Evolutionary conservation across 331 rosid species (phyloP).

Genomic region (Malus hybrid): DNA sequence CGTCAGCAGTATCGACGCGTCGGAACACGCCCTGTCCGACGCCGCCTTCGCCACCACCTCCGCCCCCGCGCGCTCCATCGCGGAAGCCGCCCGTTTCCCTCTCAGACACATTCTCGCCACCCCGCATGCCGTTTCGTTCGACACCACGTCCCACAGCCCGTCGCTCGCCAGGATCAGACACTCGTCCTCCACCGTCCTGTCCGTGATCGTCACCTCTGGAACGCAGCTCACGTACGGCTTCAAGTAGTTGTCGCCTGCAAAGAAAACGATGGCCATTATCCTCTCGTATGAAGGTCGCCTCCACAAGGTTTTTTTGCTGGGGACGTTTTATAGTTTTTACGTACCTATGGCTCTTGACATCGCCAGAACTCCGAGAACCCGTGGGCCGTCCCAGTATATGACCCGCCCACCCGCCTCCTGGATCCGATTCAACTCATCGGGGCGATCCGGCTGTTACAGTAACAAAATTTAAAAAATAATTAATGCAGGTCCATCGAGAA

Average conservation of each 20-base stretch:
- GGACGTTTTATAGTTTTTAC: background rate
- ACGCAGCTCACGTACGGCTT: conserved; percentile 51
- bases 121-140: conserved; percentile 54
- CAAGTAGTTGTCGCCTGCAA: conserved; percentile 51
- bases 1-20: conserved; percentile 46
- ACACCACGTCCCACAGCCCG: conserved; percentile 61
- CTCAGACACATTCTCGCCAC: conserved; percentile 49
- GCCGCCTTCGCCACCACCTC: background rate
- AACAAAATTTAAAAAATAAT: background rate
- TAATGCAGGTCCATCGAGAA: background rate
- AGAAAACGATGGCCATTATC: background rate
- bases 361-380: conserved; percentile 62
- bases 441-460: conserved; percentile 61
- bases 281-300: too few species aligned
- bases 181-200: conserved; percentile 50
- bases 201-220: conserved; percentile 54
- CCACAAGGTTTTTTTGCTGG: background rate
- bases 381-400: conserved; percentile 57
- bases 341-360: conserved; percentile 70
- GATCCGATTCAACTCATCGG: conserved; percentile 54
- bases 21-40: conserved; percentile 39
- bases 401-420: conserved; percentile 54
- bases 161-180: conserved; percentile 53
- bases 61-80: background rate
- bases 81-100: conserved; percentile 14